Conservation (phyloP, 2,329 filamentous ascomycete species). For the Thelonectria olida region DNA sequence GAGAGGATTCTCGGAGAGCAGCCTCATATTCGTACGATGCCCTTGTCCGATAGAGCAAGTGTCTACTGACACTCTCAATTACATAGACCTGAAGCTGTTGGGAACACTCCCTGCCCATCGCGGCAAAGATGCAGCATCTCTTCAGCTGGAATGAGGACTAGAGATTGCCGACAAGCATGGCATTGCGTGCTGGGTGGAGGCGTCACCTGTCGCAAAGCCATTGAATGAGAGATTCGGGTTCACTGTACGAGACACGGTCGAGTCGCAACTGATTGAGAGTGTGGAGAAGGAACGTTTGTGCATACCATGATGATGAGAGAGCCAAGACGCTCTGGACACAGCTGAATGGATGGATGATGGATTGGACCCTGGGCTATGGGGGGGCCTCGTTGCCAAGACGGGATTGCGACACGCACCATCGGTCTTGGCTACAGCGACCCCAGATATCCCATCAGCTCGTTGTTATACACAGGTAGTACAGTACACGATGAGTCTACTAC, state of each 20-base stretch:
- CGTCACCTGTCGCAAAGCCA: too few species aligned
- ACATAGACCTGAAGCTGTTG: too few species aligned
- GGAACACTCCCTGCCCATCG: too few species aligned
- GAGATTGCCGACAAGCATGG: conserved; percentile 4
- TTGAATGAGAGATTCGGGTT: conserved; percentile 10
- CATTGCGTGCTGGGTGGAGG: background rate
- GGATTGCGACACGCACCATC: background rate
- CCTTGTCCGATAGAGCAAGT: background rate
- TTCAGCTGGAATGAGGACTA: background rate
- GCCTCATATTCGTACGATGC: conserved; percentile 1
- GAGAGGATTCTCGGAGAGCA: background rate
- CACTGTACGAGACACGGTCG: background rate
- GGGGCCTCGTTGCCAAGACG: background rate
- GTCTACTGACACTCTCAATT: too few species aligned
- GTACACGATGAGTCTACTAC: too few species aligned
- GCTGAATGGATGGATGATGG: too few species aligned
- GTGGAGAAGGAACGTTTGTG: conserved; percentile 3
- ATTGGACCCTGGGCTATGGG: too few species aligned
- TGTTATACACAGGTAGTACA: too few species aligned
- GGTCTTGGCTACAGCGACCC: background rate
- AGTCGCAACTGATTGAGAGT: conserved; percentile 1
- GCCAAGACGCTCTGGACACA: background rate
- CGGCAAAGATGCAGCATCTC: background rate
- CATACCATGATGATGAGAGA: conserved; percentile 1
- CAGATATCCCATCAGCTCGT: too few species aligned